Evolutionary conservation across 768 basidiomycete species (phyloP), one percentile per base, ranked within the genome.

Genomic region (Russula sp.): DNA sequence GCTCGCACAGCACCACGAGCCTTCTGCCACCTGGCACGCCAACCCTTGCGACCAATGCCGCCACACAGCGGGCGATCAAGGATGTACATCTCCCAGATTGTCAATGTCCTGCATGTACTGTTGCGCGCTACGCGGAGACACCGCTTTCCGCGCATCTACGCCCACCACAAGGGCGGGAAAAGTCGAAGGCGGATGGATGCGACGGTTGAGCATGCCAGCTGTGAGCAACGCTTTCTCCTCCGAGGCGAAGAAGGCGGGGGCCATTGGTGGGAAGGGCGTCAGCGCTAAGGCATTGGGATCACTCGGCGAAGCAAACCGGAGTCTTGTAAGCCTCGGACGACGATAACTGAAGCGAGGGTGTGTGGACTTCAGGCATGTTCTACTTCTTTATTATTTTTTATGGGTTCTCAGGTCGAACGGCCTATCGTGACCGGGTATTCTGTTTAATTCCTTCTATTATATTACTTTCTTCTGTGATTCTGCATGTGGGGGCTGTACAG

Each of bases 171-270:
- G 76, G 77, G n/a, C 81, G 80, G 34, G 72, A 80, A 49, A 81
- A 84, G 59, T 86, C 86, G 69, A 78, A 10, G 87, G 81, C 62
- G 83, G 87, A 0, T 91, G 90, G 90, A 88, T 91, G 66, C 77
- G 89, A 24, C 78, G 89, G 60, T 72, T 92, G 63, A 91, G 90
- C 69, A 89, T 91, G 87, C 89, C 89, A 1, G 80, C 79, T 5
- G 76, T 82, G n/a, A 66, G 70, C 49, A 79, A 79, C 52, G 82
- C 84, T 40, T 85, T 90, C 70, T 81, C 79, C 7, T 75, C 82
- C 28, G 87, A 88, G 56, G 78, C 80, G 57, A 83, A 81, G 76
- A 80, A 78, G 69, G 71, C n/a, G 10, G 59, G 40, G 13, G 34
- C 26, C 20, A 9, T 46, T 3, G 55, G 49, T 18, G 64, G 55